Evolutionary conservation across 352 stramenopile species (phyloP).

Genomic region (Elongisporangium prolatum): DNA sequence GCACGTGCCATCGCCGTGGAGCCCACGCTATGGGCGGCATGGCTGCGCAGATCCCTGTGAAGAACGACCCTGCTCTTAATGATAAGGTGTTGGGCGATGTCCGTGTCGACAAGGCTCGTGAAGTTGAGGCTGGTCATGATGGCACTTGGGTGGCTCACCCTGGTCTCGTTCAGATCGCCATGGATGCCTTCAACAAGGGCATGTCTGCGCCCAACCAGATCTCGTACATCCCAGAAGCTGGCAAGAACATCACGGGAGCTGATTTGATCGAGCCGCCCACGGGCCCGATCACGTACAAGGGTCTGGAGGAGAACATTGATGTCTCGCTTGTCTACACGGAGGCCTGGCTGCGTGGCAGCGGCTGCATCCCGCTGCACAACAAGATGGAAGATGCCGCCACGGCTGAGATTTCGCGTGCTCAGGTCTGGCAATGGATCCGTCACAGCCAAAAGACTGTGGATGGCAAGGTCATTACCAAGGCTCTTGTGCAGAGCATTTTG

Average conservation of each 20-base stretch:
- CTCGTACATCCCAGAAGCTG: constrained; percentile 43
- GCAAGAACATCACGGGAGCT: constrained; percentile 49
- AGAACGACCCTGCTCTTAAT: constrained; percentile 88
- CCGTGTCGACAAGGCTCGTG: constrained; percentile 88
- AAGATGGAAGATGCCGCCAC: constrained; percentile 96
- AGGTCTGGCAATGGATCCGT: constrained; percentile 93
- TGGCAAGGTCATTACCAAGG: constrained; percentile 62
- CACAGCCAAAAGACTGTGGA: constrained; percentile 68
- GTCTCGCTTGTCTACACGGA: constrained; percentile 94
- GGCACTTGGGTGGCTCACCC: constrained; percentile 96
- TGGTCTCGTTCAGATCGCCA: constrained; percentile 90
- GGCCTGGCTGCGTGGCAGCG: constrained; percentile 90
- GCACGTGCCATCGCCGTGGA: constrained; percentile 93
- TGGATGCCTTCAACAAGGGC: constrained; percentile 92
- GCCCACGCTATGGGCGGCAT: constrained; percentile 97
- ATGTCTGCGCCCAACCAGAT: constrained; percentile 94
- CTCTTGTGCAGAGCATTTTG: constrained; percentile 55
- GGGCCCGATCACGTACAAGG: constrained; percentile 76
- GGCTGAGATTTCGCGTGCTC: constrained; percentile 91
- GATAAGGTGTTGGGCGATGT: constrained; percentile 88
- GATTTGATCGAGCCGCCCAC: constrained; percentile 60
- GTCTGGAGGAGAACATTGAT: constrained; percentile 88
- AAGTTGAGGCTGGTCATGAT: constrained; percentile 92
- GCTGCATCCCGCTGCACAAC: constrained; percentile 93
- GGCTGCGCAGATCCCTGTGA: constrained; percentile 95